Base-by-base conservation (phyloP, 345 rosid genomes). In the Psidium friedrichsthalianum region DNA sequence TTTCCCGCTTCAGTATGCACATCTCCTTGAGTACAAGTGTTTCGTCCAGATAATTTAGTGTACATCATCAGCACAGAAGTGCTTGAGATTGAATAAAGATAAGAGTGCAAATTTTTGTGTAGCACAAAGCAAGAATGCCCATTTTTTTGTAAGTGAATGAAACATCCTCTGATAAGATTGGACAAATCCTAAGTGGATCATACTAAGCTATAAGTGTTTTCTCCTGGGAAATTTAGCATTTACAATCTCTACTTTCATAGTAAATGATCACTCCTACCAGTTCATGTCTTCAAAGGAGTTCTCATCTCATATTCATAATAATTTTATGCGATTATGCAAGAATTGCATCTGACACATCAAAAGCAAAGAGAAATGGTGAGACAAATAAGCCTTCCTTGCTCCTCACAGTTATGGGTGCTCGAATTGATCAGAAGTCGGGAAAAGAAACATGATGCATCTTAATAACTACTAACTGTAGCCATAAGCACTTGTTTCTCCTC, bases 1-100 rank as follows among this genome's bases (percentile, higher is more conserved):
- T 36, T 18, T 78, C 82, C 61, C 85, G 87, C 89, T 85, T 61
- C 90, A 86, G 82, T 82, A 84, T 86, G 84, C 20, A 55, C 83
- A 14, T 69, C 80, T 69, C 47, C 80, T 69, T 58, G 81, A 82
- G 82, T 61, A 81, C 40, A 29, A 42, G 32, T 83, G 22, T 64
- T 20, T 69, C 13, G 13, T 69, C 25, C 80, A 18, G 80, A 64
- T 29, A 64, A 64, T 29, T 29, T 64, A 36, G 80, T 69, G 80
- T 69, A 69, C 25, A 69, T 20, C 52, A 69, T 36, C 13, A 69
- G 80, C 47, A 69, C 80, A 32, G 80, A 69, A 36, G 80, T 18
- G 47, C 47, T 36, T 69, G 80, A 69, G 80, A 69, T 36, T 69
- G 80, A 69, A 69, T 69, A 69, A 69, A 11, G 24, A 69, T 69